Conservation (phyloP, 1,139 yeast genomes). For the Wickerhamomyces sp. region DNA sequence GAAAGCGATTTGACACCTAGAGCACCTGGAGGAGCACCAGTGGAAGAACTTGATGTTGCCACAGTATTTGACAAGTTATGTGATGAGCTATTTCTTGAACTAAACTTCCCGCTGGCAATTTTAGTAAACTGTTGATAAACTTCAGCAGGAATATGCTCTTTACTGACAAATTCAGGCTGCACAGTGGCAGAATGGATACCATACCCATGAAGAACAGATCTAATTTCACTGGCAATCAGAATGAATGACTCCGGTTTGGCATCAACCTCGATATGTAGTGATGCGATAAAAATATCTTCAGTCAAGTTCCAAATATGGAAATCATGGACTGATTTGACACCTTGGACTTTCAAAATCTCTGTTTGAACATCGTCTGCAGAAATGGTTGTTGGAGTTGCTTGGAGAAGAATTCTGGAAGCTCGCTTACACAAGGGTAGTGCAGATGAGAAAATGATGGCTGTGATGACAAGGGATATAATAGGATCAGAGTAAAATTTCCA, state of each 20-base stretch:
- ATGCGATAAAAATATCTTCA: constrained; percentile 82
- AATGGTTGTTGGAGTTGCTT: constrained; percentile 84
- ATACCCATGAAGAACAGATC: constrained; percentile 72
- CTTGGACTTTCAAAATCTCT: constrained; percentile 60
- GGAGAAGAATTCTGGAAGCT: constrained; percentile 81
- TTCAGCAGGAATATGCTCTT: constrained; percentile 21
- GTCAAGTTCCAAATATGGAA: constrained; percentile 96
- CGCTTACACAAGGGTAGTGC: constrained; percentile 88
- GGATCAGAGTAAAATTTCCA: constrained; percentile 93
- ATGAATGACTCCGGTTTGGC: constrained; percentile 62
- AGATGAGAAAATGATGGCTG: constrained; percentile 81
- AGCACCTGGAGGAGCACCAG: constrained; percentile 29
- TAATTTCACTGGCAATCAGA: constrained; percentile 67
- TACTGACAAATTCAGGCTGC: constrained; percentile 71
- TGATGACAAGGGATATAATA: constrained; percentile 74
- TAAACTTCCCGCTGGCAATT: constrained; percentile 30
- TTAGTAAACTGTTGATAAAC: constrained; percentile 30
- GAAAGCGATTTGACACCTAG: too few relatives aligned
- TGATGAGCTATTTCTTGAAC: constrained; percentile 16
- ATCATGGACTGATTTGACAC: constrained; percentile 85
- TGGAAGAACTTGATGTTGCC: constrained; percentile 1
- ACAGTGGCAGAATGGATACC: constrained; percentile 94
- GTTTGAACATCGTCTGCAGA: constrained; percentile 70
- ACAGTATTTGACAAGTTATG: constrained; percentile 10
- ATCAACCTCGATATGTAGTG: constrained; percentile 76